These are phyloP conservation scores for Blechomonas ayalai DNA, from an alignment of 208 protist genomes.

Conservation along the genomic window DNA sequence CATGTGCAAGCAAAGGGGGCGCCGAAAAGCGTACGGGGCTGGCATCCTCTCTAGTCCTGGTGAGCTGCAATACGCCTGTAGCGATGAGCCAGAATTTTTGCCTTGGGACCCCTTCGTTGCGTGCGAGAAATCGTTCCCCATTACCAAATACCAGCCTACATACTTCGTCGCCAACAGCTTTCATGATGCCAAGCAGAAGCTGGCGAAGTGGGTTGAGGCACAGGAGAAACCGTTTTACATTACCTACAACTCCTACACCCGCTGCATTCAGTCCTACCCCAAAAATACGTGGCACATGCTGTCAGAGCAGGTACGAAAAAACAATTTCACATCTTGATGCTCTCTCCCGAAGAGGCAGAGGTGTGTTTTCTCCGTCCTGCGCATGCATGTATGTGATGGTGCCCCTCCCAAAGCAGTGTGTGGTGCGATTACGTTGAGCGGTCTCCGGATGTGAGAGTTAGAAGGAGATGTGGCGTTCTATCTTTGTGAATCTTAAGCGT, in stretches of 20 bases:
- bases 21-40: slow-evolving; percentile 90
- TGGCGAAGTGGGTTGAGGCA: slow-evolving; percentile 66
- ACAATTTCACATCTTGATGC: slow-evolving; percentile 29
- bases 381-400: too few relatives aligned
- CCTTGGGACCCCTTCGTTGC: slow-evolving; percentile 66
- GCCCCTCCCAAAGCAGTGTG: too few relatives aligned
- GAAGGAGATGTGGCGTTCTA: too few relatives aligned
- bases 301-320: slow-evolving; percentile 30
- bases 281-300: slow-evolving; percentile 68
- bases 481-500: too few relatives aligned
- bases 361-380: too few relatives aligned
- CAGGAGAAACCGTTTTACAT: slow-evolving; percentile 82
- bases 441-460: too few relatives aligned
- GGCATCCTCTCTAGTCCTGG: slow-evolving; percentile 93
- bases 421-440: too few relatives aligned
- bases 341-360: too few relatives aligned
- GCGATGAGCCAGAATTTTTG: slow-evolving; percentile 29
- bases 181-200: slow-evolving; percentile 79
- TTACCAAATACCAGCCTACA: slow-evolving; percentile 91
- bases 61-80: slow-evolving; percentile 80
- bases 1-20: slow-evolving; percentile 85
- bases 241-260: slow-evolving; percentile 89
- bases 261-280: slow-evolving; percentile 71
- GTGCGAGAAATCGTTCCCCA: slow-evolving; percentile 73
- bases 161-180: slow-evolving; percentile 94